Conservation (phyloP, 108 stramenopile species). For the Cylindrotheca fusiformis region DNA sequence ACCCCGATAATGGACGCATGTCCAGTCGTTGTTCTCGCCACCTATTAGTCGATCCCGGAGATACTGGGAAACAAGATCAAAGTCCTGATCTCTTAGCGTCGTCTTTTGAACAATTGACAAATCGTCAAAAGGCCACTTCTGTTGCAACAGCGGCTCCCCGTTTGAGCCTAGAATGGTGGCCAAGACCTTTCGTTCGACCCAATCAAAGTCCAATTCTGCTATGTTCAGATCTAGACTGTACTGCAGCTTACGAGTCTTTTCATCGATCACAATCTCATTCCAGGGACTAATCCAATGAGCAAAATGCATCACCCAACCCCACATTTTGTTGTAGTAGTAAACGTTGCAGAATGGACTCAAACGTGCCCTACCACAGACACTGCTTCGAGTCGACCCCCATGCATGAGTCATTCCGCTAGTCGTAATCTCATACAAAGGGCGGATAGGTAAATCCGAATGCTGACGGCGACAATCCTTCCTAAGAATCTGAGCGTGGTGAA, state of each 20-base stretch:
- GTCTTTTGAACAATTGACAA: slow-evolving; percentile 25
- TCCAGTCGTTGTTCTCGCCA: slow-evolving; percentile 15
- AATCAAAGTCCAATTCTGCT: slow-evolving; percentile 81
- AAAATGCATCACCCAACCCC: slow-evolving; percentile 15
- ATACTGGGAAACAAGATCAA: slow-evolving; percentile 6
- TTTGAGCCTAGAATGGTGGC: slow-evolving; percentile 28
- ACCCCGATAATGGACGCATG: slow-evolving; percentile 39
- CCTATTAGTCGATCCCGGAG: not conserved
- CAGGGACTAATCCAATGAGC: slow-evolving; percentile 47
- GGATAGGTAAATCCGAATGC: slow-evolving; percentile 5
- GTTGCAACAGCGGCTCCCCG: slow-evolving; percentile 9
- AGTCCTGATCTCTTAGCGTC: slow-evolving; percentile 8
- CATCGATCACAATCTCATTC: slow-evolving; percentile 31
- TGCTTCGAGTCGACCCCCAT: slow-evolving; percentile 45
- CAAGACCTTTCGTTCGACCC: slow-evolving; percentile 30
- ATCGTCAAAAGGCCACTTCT: slow-evolving; percentile 19
- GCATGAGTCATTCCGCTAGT: slow-evolving; percentile 85
- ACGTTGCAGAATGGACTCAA: slow-evolving; percentile 18
- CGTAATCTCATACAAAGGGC: slow-evolving; percentile 64
- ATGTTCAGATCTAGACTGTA: slow-evolving; percentile 68
- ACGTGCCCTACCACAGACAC: slow-evolving; percentile 40
- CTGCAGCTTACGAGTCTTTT: slow-evolving; percentile 40
- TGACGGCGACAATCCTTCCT: slow-evolving; percentile 54
- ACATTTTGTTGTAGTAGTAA: slow-evolving; percentile 9
- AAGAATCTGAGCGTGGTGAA: slow-evolving; percentile 75